These are phyloP conservation scores for Kodamaea sp. DNA, from an alignment of 1,139 yeast genomes.

Conservation along the genomic window DNA sequence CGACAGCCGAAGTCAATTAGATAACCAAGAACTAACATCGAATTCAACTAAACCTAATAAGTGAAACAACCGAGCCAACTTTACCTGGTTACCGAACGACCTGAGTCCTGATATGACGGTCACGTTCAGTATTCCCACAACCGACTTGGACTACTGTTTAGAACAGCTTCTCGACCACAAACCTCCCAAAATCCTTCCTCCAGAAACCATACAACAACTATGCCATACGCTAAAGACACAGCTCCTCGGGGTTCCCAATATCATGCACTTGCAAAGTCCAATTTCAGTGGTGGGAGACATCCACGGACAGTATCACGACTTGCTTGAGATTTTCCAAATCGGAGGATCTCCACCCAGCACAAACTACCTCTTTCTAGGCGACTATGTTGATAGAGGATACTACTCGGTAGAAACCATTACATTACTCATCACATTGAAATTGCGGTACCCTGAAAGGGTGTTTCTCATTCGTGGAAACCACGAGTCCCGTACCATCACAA, in stretches of 20 bases:
- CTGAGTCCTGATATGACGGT: conserved; percentile 34
- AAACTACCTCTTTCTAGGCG: conserved; percentile 89
- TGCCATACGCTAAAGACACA: conserved; percentile 47
- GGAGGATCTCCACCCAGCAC: conserved; percentile 96
- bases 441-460: conserved; percentile 83
- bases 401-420: conserved; percentile 92
- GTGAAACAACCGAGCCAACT: too few relatives aligned
- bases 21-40: too few relatives aligned
- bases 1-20: too few relatives aligned
- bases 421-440: conserved; percentile 75
- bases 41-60: too few relatives aligned
- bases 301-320: conserved; percentile 95
- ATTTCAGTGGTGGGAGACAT: conserved; percentile 98
- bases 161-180: conserved; percentile 44
- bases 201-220: conserved; percentile 40
- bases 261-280: conserved; percentile 80
- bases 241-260: conserved; percentile 55
- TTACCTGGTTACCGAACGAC: too few relatives aligned
- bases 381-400: conserved; percentile 87
- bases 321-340: conserved; percentile 85
- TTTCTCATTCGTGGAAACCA: conserved; percentile 90
- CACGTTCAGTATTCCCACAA: conserved; percentile 32
- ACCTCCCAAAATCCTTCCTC: conserved; percentile 47
- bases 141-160: conserved; percentile 48
- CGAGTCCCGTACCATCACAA: conserved; percentile 94